Evolutionary conservation across 805 yeast genomes (phyloP).

Genomic region (Wickerhamomyces pijperi): DNA sequence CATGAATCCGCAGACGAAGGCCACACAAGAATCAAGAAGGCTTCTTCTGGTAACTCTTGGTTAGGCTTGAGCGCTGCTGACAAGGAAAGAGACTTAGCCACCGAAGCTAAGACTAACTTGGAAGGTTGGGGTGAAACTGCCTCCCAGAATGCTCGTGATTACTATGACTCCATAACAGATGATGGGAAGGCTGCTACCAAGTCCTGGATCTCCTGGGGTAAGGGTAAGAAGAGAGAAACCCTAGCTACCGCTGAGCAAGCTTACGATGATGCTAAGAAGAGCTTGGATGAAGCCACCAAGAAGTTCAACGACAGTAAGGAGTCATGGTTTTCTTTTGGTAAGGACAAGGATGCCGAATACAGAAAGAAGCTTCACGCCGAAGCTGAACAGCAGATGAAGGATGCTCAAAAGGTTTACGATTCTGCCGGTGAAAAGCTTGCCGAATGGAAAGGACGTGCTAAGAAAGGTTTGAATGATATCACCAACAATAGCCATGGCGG

Average conservation of each 20-base stretch:
- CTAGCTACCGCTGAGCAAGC: conserved; percentile 8
- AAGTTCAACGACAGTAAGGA: conserved; percentile 23
- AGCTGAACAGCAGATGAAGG: conserved; percentile 17
- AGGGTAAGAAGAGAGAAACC: conserved; percentile 3
- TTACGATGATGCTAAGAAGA: conserved; percentile 20
- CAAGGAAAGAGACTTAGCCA: conserved; percentile 21
- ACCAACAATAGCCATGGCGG: conserved; percentile 5
- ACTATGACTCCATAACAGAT: conserved; percentile 12
- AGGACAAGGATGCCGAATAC: neutral
- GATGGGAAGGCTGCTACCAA: conserved; percentile 4
- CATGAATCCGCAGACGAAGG: conserved; percentile 5
- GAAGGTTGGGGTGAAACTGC: conserved; percentile 40
- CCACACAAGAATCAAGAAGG: neutral
- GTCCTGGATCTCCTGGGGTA: conserved; percentile 12
- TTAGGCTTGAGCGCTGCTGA: conserved; percentile 4
- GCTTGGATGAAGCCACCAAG: conserved; percentile 23
- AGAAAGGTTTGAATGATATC: conserved; percentile 5
- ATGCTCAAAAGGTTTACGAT: conserved; percentile 14
- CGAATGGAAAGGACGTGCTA: conserved; percentile 12
- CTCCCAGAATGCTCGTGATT: conserved; percentile 15
- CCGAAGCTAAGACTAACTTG: conserved; percentile 23
- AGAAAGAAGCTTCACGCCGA: conserved; percentile 15
- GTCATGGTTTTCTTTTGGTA: conserved; percentile 16
- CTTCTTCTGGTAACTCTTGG: conserved; percentile 5
- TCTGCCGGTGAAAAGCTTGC: conserved; percentile 8